These are phyloP conservation scores for Phlebopus sp. DNA, from an alignment of 1,284 basidiomycete genomes.

Conservation along the genomic window DNA sequence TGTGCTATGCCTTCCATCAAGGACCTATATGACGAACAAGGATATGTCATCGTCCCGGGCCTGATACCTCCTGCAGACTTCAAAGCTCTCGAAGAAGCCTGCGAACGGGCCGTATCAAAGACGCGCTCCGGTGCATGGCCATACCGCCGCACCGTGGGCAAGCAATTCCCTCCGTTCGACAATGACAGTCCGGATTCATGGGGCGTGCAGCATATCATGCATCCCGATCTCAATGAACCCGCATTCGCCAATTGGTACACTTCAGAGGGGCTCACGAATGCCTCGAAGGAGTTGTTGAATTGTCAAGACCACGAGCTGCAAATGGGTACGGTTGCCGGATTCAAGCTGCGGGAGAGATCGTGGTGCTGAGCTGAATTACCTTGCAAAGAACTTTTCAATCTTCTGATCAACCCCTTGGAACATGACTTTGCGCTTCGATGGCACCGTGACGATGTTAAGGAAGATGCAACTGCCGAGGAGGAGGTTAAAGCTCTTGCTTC, in stretches of 20 bases:
- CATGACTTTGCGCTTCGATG: constrained; percentile 77
- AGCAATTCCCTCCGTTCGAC: constrained; percentile 78
- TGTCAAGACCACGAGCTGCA: constrained; percentile 59
- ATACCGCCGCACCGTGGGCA: constrained; percentile 71
- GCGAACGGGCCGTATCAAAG: constrained; percentile 48
- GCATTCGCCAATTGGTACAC: constrained; percentile 70
- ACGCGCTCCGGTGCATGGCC: constrained; percentile 68
- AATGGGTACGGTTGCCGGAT: constrained; percentile 57
- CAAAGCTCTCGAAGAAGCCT: constrained; percentile 48
- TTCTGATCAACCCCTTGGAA: constrained; percentile 68
- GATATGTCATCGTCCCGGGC: constrained; percentile 68
- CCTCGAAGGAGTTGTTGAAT: constrained; percentile 50
- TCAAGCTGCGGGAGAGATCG: not conserved
- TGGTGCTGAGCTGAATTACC: not conserved
- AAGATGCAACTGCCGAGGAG: constrained; percentile 61
- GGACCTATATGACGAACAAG: constrained; percentile 57
- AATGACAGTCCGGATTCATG: constrained; percentile 64
- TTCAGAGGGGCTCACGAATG: constrained; percentile 49
- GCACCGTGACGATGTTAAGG: constrained; percentile 79
- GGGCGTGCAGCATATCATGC: constrained; percentile 82
- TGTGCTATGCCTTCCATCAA: constrained; percentile 25
- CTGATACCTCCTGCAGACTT: constrained; percentile 50
- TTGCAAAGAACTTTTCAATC: constrained; percentile 73
- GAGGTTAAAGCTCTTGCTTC: constrained; percentile 56
- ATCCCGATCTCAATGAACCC: constrained; percentile 62